These are phyloP conservation scores for Hyaloperonospora brassicae DNA, from an alignment of 352 stramenopile species.

Conservation along the genomic window DNA sequence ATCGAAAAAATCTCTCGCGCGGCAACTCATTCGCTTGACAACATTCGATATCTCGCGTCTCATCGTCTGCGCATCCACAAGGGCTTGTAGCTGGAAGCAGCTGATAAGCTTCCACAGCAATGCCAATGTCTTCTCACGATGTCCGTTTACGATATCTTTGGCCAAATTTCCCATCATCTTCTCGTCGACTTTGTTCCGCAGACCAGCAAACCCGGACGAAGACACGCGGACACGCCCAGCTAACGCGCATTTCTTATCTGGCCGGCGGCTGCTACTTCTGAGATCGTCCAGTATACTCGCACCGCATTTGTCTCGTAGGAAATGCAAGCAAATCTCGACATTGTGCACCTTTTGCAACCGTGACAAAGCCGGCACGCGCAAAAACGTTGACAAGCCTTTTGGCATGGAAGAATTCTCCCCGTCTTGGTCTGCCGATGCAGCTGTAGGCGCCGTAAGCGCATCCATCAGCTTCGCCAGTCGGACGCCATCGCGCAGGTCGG, in stretches of 20 bases:
- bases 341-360: conserved; percentile 96
- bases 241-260: conserved; percentile 10
- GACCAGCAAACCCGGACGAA: conserved; percentile 38
- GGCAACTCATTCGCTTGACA: conserved; percentile 60
- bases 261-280: conserved; percentile 20
- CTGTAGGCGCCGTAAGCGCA: conserved; percentile 45
- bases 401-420: conserved; percentile 5
- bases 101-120: conserved; percentile 92
- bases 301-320: conserved; percentile 68
- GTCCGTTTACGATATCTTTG: conserved; percentile 93
- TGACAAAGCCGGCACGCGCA: conserved; percentile 92
- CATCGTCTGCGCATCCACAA: conserved; percentile 77
- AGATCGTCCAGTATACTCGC: conserved; percentile 46
- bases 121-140: conserved; percentile 91
- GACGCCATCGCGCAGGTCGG: conserved; percentile 95
- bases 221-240: conserved; percentile 24
- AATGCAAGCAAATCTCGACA: conserved; percentile 86
- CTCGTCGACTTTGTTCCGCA: conserved; percentile 45
- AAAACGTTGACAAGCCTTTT: conserved; percentile 53
- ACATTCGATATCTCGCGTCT: conserved; percentile 70
- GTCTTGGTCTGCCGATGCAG: conserved; percentile 2
- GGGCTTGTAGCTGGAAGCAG: conserved; percentile 82
- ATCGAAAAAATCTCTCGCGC: conserved; percentile 55
- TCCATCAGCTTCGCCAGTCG: conserved; percentile 91
- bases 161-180: conserved; percentile 57